Evolutionary conservation across 106 monocot species (phyloP).

Genomic region (Dendrobium catenatum): DNA sequence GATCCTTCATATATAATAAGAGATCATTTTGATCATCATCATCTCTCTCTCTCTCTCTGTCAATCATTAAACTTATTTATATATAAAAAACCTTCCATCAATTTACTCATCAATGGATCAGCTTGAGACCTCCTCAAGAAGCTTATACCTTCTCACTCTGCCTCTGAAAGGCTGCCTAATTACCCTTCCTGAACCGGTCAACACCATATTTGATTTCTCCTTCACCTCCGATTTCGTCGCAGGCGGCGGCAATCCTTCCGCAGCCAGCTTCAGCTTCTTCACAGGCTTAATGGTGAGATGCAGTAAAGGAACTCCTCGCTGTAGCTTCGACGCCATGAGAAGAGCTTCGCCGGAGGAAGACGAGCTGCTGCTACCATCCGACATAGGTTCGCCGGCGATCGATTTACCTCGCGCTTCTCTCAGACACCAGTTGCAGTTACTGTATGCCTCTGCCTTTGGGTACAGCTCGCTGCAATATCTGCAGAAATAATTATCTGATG

Average conservation of each 20-base stretch:
- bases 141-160: conserved; percentile 45
- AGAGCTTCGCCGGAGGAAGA: conserved; percentile 7
- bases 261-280: conserved; percentile 19
- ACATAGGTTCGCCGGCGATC: neutral
- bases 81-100: neutral
- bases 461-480: conserved; percentile 68
- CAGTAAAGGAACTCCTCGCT: neutral
- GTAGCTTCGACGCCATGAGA: neutral
- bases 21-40: too few relatives aligned
- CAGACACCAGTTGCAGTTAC: conserved; percentile 4
- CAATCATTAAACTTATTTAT: neutral
- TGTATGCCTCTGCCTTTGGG: conserved; percentile 23
- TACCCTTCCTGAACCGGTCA: neutral
- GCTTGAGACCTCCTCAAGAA: conserved; percentile 44
- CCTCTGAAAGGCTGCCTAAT: conserved; percentile 19
- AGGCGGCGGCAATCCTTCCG: conserved; percentile 2
- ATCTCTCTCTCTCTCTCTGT: too few relatives aligned
- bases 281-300: conserved; percentile 18
- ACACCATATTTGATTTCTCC: neutral
- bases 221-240: neutral
- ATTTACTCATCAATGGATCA: neutral
- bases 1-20: too few relatives aligned
- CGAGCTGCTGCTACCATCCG: neutral
- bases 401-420: conserved; percentile 24
- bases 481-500: too few relatives aligned